A percentile compares a stretch with the other conserved stretches of the same genome.
These are phyloP conservation scores for Phytophthora tubulina DNA, from an alignment of 352 stramenopile genomes.

Conservation along the genomic window DNA sequence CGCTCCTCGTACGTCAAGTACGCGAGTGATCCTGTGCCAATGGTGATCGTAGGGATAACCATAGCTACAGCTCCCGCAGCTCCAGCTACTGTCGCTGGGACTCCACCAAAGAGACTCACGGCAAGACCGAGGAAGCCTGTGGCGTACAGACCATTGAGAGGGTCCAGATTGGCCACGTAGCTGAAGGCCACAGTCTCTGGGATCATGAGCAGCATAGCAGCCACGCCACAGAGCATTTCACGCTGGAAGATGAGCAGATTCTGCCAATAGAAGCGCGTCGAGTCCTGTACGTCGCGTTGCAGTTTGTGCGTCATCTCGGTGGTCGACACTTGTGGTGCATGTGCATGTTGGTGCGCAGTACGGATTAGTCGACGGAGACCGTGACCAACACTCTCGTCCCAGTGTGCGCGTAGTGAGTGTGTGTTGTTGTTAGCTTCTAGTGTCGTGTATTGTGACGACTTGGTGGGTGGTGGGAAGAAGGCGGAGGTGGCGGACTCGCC, in stretches of 20 bases:
- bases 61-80: constrained; percentile 92
- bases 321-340: constrained; percentile 14
- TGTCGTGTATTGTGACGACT: constrained; percentile 29
- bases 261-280: constrained; percentile 61
- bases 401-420: constrained; percentile 31
- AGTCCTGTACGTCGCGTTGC: constrained; percentile 33
- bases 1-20: constrained; percentile 78
- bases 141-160: constrained; percentile 91
- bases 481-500: constrained; percentile 26
- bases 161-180: constrained; percentile 91
- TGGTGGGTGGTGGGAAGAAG: constrained; percentile 24
- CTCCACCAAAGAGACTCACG: constrained; percentile 87
- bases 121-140: constrained; percentile 93
- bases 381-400: constrained; percentile 44
- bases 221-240: constrained; percentile 90
- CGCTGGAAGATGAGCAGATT: constrained; percentile 64
- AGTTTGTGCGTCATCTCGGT: constrained; percentile 35
- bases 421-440: constrained; percentile 21
- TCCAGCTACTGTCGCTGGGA: constrained; percentile 89
- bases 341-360: constrained; percentile 17
- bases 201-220: constrained; percentile 93
- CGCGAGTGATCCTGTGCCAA: constrained; percentile 51
- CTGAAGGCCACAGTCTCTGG: constrained; percentile 95
- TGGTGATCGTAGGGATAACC: constrained; percentile 90
- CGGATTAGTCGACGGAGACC: constrained; percentile 34